Evolutionary conservation across 805 yeast genomes (phyloP).

Genomic region (Candida endomychidarum): DNA sequence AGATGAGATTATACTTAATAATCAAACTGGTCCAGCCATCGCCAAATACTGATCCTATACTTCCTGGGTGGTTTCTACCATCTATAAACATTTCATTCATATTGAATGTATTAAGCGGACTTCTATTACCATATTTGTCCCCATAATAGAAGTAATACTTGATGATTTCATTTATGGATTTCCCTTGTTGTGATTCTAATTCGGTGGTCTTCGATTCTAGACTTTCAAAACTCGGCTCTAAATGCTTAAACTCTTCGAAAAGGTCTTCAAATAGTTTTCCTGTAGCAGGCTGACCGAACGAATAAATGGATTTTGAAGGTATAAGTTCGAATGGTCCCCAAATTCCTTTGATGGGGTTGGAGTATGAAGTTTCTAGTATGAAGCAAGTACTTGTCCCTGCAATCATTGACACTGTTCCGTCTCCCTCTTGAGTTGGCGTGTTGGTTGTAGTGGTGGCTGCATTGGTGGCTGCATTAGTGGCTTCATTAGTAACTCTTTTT

Average conservation of each 20-base stretch:
- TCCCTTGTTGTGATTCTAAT: slow-evolving; percentile 18
- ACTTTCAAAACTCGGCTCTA: slow-evolving; percentile 11
- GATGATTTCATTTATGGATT: slow-evolving; percentile 24
- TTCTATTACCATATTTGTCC: slow-evolving; percentile 57
- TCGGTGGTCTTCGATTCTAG: slow-evolving; percentile 23
- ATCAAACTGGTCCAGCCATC: slow-evolving; percentile 32
- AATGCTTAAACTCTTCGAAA: slow-evolving; percentile 28
- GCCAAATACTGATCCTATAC: slow-evolving; percentile 23
- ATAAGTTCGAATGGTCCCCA: slow-evolving; percentile 57
- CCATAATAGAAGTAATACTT: slow-evolving; percentile 49
- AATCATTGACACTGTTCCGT: slow-evolving; percentile 41
- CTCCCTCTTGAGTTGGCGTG: too few species aligned
- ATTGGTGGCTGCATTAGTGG: too few species aligned
- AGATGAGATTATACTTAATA: slow-evolving; percentile 42
- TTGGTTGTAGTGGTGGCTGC: too few species aligned
- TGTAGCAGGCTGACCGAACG: slow-evolving; percentile 60
- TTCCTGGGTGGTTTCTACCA: slow-evolving; percentile 29
- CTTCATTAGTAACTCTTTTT: too few species aligned
- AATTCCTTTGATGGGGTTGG: slow-evolving; percentile 36
- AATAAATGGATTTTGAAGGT: slow-evolving; percentile 29
- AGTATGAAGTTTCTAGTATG: slow-evolving; percentile 22
- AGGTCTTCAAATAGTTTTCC: slow-evolving; percentile 53
- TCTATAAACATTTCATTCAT: slow-evolving; percentile 53
- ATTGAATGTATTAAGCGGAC: slow-evolving; percentile 51
- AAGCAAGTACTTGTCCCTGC: slow-evolving; percentile 68